Percentiles rank a stretch among this genome's conserved stretches.
phyloP scores from a whole-genome alignment of 1,284 basidiomycete species.

The Ceratobasidium sp. region DNA sequence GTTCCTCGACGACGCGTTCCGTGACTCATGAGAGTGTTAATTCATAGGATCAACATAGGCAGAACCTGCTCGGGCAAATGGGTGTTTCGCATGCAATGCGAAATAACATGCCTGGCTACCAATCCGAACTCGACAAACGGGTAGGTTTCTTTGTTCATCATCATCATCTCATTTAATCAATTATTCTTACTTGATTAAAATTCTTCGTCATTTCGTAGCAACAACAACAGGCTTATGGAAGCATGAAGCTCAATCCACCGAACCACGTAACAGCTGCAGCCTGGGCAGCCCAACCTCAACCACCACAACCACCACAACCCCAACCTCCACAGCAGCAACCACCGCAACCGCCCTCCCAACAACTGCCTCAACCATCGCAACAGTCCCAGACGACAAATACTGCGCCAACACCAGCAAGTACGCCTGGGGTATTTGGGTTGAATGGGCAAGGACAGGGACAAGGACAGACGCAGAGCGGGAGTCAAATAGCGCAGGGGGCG shows the following conservation, averaged over 20 bases:
- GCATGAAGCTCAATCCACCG: constrained; percentile 68
- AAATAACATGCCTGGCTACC: constrained; percentile 37
- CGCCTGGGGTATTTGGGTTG: constrained; percentile 50
- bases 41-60: constrained; percentile 31
- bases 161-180: too few species aligned
- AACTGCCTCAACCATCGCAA: constrained; percentile 45
- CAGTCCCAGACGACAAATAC: constrained; percentile 34
- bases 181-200: background rate
- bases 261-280: constrained; percentile 66
- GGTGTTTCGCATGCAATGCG: constrained; percentile 26
- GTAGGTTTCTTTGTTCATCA: constrained; percentile 33
- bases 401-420: constrained; percentile 54
- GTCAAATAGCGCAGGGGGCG: constrained; percentile 3
- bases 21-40: background rate
- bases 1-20: background rate
- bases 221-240: constrained; percentile 35
- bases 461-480: constrained; percentile 46
- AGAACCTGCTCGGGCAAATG: constrained; percentile 37
- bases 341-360: constrained; percentile 50
- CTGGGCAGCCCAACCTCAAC: constrained; percentile 51
- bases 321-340: constrained; percentile 49
- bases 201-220: background rate
- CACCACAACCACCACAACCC: constrained; percentile 54
- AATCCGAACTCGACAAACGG: constrained; percentile 44
- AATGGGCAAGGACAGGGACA: constrained; percentile 36